phyloP scores from a whole-genome alignment of 2,329 filamentous ascomycete species.

The Hypoxylon sp. region DNA sequence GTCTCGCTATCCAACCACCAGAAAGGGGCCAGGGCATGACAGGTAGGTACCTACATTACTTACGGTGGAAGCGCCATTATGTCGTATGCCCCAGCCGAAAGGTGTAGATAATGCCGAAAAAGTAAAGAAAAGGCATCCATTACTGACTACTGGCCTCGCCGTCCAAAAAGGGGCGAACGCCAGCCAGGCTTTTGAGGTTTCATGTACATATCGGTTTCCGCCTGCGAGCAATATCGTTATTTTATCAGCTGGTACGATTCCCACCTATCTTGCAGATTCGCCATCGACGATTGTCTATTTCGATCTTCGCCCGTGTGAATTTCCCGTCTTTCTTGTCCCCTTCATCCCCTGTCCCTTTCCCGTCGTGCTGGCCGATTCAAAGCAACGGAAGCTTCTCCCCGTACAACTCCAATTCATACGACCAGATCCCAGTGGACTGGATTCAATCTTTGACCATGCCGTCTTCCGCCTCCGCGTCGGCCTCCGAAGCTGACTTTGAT shows the following conservation, averaged over 20 bases:
- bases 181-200: conserved; percentile 4
- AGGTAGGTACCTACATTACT: conserved; percentile 13
- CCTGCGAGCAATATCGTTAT: background rate
- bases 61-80: conserved; percentile 23
- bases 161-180: conserved; percentile 10
- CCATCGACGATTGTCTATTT: conserved; percentile 4
- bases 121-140: background rate
- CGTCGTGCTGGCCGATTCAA: conserved; percentile 1
- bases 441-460: conserved; percentile 18
- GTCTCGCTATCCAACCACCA: conserved; percentile 30
- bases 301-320: conserved; percentile 27
- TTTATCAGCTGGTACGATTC: background rate
- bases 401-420: conserved; percentile 8
- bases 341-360: background rate
- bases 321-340: conserved; percentile 25
- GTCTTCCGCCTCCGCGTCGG: conserved; percentile 18
- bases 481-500: conserved; percentile 28
- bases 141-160: conserved; percentile 13
- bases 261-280: background rate
- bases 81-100: conserved; percentile 20
- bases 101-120: conserved; percentile 8
- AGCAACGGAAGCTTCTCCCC: conserved; percentile 1
- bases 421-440: background rate
- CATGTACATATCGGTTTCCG: conserved; percentile 11
- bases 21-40: conserved; percentile 14